phyloP scores from a whole-genome alignment of 78 protist species.

The Tieghemostelium lacteum region DNA sequence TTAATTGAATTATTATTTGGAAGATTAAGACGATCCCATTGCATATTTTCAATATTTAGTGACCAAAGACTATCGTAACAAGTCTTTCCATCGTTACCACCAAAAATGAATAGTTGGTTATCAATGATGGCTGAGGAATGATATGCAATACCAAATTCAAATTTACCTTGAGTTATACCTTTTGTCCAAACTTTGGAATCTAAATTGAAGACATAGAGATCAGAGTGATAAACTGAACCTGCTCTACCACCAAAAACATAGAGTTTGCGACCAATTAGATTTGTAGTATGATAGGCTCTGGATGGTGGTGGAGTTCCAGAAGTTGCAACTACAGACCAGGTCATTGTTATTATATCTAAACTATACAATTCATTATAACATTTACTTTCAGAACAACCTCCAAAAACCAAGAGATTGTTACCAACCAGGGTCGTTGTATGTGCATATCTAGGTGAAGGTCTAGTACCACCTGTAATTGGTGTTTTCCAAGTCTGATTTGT shows the following conservation, averaged over 20 bases:
- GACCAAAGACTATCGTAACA: conserved; percentile 59
- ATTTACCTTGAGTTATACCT: conserved; percentile 45
- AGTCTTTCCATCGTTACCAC: conserved; percentile 66
- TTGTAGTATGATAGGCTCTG: conserved; percentile 56
- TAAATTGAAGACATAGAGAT: conserved; percentile 53
- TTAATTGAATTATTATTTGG: neutral
- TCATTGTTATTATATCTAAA: neutral
- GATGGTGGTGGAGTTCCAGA: conserved; percentile 17
- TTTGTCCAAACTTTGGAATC: conserved; percentile 67
- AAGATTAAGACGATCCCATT: conserved; percentile 14
- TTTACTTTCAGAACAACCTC: conserved; percentile 35
- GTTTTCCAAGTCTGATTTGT: conserved; percentile 11
- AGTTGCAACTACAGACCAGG: conserved; percentile 21
- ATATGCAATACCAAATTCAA: conserved; percentile 21
- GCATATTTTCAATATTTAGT: conserved; percentile 51
- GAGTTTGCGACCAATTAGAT: conserved; percentile 48
- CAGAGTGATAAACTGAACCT: conserved; percentile 6
- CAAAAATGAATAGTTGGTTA: conserved; percentile 62
- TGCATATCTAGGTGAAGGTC: conserved; percentile 52
- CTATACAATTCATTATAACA: conserved; percentile 47
- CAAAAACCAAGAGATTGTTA: conserved; percentile 35
- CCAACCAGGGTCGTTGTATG: conserved; percentile 61
- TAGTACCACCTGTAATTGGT: conserved; percentile 15
- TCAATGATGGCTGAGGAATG: conserved; percentile 24
- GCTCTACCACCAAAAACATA: conserved; percentile 55